Conservation (phyloP, 2,329 filamentous ascomycete genomes). For the Fusarium falciforme region DNA sequence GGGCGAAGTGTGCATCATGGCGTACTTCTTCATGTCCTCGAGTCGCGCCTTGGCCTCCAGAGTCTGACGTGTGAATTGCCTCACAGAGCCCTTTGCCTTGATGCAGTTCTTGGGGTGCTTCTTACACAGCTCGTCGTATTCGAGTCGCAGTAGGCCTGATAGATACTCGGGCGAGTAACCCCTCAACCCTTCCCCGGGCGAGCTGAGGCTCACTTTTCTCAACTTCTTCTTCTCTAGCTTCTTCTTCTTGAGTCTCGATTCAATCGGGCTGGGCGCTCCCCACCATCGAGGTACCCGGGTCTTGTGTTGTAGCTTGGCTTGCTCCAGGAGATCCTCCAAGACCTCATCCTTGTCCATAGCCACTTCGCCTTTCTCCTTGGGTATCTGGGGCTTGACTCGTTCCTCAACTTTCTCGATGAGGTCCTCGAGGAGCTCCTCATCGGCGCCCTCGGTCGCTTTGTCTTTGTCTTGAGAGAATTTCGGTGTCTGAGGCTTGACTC, state of each 20-base stretch:
- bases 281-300: neutral
- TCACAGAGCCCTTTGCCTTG: neutral
- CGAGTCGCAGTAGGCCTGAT: neutral
- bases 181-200: neutral
- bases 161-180: neutral
- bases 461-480: neutral
- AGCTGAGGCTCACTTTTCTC: neutral
- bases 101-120: neutral
- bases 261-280: neutral
- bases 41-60: neutral
- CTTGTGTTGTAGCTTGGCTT: neutral
- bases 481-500: neutral
- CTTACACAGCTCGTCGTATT: neutral
- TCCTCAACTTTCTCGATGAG: neutral
- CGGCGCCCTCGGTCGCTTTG: neutral
- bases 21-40: neutral
- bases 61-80: neutral
- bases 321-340: neutral
- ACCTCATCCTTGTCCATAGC: neutral
- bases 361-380: neutral
- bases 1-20: neutral
- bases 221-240: neutral
- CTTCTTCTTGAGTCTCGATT: neutral
- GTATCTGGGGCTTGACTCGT: neutral
- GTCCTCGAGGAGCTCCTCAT: neutral